Conservation (phyloP, 2,329 filamentous ascomycete genomes). For the Trichoderma endophyticum region DNA sequence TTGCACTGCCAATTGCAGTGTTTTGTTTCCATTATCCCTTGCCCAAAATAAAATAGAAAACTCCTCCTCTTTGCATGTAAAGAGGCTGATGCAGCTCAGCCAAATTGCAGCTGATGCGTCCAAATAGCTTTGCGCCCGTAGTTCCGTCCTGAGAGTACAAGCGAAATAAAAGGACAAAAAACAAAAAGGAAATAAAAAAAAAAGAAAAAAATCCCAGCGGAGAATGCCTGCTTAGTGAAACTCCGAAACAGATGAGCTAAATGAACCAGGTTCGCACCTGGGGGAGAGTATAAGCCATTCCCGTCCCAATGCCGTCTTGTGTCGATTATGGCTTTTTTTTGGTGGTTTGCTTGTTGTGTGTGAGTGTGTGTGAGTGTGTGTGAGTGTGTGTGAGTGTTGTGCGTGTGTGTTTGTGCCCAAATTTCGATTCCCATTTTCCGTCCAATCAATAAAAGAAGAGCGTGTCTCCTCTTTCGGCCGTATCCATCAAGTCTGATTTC, state of each 20-base stretch:
- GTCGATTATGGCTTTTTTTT: slow-evolving; percentile 3
- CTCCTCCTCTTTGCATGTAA: background rate
- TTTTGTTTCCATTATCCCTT: slow-evolving; percentile 1
- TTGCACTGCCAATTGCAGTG: background rate
- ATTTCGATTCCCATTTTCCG: background rate
- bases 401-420: background rate
- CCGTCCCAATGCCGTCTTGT: slow-evolving; percentile 12
- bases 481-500: background rate
- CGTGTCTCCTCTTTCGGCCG: background rate
- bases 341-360: background rate
- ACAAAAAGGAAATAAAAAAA: background rate
- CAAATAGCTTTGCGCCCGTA: background rate
- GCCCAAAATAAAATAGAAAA: background rate
- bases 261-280: slow-evolving; percentile 14
- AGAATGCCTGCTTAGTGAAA: slow-evolving; percentile 6
- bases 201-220: background rate
- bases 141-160: background rate
- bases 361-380: background rate
- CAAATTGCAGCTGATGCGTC: slow-evolving; percentile 4
- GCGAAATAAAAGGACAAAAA: background rate
- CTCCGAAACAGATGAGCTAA: slow-evolving; percentile 1
- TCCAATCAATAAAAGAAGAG: background rate
- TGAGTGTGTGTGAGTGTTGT: background rate
- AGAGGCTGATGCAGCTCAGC: slow-evolving; percentile 14
- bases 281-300: slow-evolving; percentile 15